Conservation (phyloP, 176 grass and related monocot species). For the Bonia amplexicaulis region DNA sequence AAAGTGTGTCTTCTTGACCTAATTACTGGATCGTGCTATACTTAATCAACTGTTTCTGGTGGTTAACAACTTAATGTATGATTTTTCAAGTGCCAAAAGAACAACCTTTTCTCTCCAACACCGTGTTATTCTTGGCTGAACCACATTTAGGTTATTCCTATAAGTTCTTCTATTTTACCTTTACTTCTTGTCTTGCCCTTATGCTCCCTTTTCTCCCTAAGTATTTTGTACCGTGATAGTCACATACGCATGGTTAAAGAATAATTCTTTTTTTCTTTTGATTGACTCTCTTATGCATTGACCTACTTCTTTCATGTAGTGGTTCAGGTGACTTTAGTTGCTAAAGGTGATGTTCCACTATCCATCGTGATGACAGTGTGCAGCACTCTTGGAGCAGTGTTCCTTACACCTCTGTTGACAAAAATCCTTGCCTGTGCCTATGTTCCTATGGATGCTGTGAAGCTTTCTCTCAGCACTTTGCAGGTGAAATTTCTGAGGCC, state of each 20-base stretch:
- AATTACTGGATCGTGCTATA: not conserved
- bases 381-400: slow-evolving; percentile 59
- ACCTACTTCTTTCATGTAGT: slow-evolving; percentile 33
- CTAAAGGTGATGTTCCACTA: slow-evolving; percentile 63
- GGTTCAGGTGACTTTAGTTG: slow-evolving; percentile 84
- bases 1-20: not conserved
- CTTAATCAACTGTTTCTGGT: not conserved
- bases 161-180: not conserved
- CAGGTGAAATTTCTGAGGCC: slow-evolving; percentile 50
- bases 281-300: not conserved
- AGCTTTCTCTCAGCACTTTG: slow-evolving; percentile 69
- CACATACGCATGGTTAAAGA: not conserved
- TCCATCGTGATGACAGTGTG: slow-evolving; percentile 82
- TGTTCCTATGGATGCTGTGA: slow-evolving; percentile 59
- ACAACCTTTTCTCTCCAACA: not conserved
- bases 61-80: not conserved
- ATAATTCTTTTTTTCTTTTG: not conserved
- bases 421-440: slow-evolving; percentile 74
- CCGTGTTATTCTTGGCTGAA: not conserved
- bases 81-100: not conserved
- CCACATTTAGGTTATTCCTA: not conserved
- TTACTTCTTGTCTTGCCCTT: not conserved
- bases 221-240: not conserved
- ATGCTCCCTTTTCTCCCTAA: not conserved
- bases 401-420: slow-evolving; percentile 74